Evolutionary conservation across 2,329 filamentous ascomycete species (phyloP).

Genomic region (Epichloe typhina): DNA sequence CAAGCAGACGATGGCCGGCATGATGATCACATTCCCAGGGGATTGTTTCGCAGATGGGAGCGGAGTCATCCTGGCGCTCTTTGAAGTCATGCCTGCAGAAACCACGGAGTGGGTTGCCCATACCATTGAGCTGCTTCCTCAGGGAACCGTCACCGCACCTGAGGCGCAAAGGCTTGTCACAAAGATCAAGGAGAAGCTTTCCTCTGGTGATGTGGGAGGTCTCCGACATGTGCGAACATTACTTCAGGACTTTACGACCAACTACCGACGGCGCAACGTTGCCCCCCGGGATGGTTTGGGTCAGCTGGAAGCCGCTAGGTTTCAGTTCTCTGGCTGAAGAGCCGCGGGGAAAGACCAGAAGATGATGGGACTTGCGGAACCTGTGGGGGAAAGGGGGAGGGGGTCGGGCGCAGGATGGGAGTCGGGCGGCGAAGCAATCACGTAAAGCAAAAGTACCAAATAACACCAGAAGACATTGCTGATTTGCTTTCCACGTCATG

Average conservation of each 20-base stretch:
- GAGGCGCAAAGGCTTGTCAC: conserved; percentile 72
- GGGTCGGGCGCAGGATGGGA: no score
- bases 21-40: conserved; percentile 98
- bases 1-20: conserved; percentile 83
- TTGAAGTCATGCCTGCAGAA: conserved; percentile 71
- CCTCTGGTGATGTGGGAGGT: conserved; percentile 44
- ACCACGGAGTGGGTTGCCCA: conserved; percentile 71
- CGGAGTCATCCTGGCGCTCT: conserved; percentile 78
- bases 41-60: conserved; percentile 94
- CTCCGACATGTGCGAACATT: conserved; percentile 69
- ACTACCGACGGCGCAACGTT: conserved; percentile 84
- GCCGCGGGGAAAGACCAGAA: neutral
- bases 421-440: no score
- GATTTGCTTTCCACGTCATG: neutral
- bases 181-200: conserved; percentile 68
- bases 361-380: no score
- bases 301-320: conserved; percentile 71
- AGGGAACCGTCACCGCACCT: conserved; percentile 63
- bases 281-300: conserved; percentile 87
- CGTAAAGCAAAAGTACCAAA: no score
- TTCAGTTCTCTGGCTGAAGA: conserved; percentile 53
- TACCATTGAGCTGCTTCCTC: conserved; percentile 73
- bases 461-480: neutral
- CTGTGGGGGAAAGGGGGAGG: no score
- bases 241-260: conserved; percentile 93